Base-by-base conservation (phyloP, 2,329 filamentous ascomycete species). In the Atkinsonella texensis region DNA sequence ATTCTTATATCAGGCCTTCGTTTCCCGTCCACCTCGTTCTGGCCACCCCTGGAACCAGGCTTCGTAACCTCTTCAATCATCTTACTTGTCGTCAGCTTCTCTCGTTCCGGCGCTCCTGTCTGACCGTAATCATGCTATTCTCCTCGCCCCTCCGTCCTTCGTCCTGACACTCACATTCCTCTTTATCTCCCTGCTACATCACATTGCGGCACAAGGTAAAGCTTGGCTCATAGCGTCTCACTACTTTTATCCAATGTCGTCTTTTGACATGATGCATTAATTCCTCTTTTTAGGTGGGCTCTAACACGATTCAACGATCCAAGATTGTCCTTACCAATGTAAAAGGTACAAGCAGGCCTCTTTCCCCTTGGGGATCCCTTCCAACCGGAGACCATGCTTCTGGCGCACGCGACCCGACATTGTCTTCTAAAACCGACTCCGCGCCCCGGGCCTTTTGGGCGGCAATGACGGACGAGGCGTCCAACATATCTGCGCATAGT, bases 281-380 rank as follows among this genome's bases (percentile, higher is more conserved):
- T 31, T 32, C 4, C 2, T 2, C 20, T 23, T 23, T 23, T 23
- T n/a, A 43, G 48, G 11, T 28, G 17, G 12, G 10, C 18, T 43
- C 17, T n/a, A 17, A 20, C 28, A 12, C 9, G 18, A 39, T 20
- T 32, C 17, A 28, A n/a, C n/a, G 31, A 39, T 20, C 42, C 17
- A 28, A 18, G 6, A 23, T 44, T n/a, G 18, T 15, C 4, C 13
- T 31, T 43, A 40, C 38, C 46, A 2, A 46, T 32, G 13, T n/a
- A 28, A 47, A 49, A 23, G 9, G 32, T 42, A 45, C 44, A 41
- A 41, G 33, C 43, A 51, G 12, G 23, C 41, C 54, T 49, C 52
- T 46, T 46, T 28, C 5, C 28, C 28, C 28, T 28, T 28, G 28
- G 5, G 7, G 7, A 8, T 28, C 28, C 28, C 7, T 28, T 28